Evolutionary conservation across 192 early-diverging fungal species (phyloP), one percentile per base, ranked within the genome.

Genomic region (Backusella circina): DNA sequence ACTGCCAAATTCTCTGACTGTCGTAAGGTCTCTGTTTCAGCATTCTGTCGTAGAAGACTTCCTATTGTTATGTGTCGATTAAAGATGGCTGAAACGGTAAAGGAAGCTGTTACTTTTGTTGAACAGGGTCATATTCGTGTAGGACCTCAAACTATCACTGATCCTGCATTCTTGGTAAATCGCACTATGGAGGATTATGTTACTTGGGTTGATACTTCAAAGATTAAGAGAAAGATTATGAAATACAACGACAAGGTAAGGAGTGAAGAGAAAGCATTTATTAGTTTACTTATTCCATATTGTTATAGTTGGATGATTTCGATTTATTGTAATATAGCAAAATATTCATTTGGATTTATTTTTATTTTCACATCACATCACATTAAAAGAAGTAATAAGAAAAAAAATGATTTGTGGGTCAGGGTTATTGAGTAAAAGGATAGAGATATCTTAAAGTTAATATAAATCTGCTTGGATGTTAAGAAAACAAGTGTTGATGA

Each of bases 191-290:
- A 98, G 79, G 97, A 98, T 84, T 98, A 93, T 88, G 91, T 98
- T 7, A 97, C 97, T 1, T 98, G 97, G 97, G 95, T 96, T 13
- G 95, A 98, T 74, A 93, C 96, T n/a, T 95, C 94, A 71, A 95
- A 94, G 88, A 97, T 98, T 80, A 96, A 96, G 87, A 88, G 93
- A 74, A 97, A 97, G 93, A 95, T 98, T 77, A 86, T 95, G 79
- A 97, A 96, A 83, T 95, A 95, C 86, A 95, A 93, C 82, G 93
- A 95, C 87, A 93, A 93, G 85, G 88, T 91, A 80, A 77, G 39
- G 44, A 61, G 50, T 36, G 0, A 51, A 33, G 12, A 10, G 12
- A n/a, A 30, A 16, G 4, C 1, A 4, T 18, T 4, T 30, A 6
- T 3, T 66, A 9, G 26, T 6, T 73, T 21, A 28, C 51, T 2